Conservation (phyloP, 148 eudicot species). For the Rhododendron henanense region DNA sequence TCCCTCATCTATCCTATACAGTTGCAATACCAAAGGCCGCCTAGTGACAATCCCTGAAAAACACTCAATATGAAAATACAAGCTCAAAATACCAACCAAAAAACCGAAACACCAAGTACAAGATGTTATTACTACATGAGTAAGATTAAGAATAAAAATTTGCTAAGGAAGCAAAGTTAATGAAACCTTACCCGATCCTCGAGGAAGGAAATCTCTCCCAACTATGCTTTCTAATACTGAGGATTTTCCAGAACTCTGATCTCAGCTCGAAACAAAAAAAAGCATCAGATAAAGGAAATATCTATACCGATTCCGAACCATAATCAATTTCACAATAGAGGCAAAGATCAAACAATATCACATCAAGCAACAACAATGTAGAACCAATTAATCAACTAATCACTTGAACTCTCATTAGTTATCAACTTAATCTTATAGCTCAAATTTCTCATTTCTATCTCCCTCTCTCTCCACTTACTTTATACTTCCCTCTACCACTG, state of each 20-base stretch:
- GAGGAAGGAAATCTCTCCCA: slow-evolving; percentile 92
- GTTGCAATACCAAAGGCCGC: slow-evolving; percentile 85
- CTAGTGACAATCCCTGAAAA: slow-evolving; percentile 88
- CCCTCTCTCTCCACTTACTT: neutral
- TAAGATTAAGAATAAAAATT: neutral
- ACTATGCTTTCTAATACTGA: slow-evolving; percentile 95
- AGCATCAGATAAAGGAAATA: slow-evolving; percentile 3
- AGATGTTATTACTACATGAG: neutral
- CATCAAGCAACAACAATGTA: neutral
- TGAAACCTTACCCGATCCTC: slow-evolving; percentile 79
- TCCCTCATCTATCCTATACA: slow-evolving; percentile 77
- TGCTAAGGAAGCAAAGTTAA: neutral
- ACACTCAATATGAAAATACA: neutral
- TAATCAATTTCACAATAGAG: neutral
- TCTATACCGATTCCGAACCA: neutral
- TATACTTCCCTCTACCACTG: neutral
- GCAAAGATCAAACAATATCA: neutral
- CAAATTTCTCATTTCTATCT: neutral
- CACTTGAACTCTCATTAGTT: neutral
- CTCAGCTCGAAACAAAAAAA: slow-evolving; percentile 14
- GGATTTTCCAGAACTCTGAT: slow-evolving; percentile 93
- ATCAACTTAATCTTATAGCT: neutral
- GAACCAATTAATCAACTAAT: neutral
- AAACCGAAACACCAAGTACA: neutral
- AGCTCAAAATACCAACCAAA: neutral